Percentiles rank a stretch among this genome's conserved stretches.
Conservation (phyloP, 2,329 filamentous ascomycete genomes). For the Chaetomiaceae sp. region DNA sequence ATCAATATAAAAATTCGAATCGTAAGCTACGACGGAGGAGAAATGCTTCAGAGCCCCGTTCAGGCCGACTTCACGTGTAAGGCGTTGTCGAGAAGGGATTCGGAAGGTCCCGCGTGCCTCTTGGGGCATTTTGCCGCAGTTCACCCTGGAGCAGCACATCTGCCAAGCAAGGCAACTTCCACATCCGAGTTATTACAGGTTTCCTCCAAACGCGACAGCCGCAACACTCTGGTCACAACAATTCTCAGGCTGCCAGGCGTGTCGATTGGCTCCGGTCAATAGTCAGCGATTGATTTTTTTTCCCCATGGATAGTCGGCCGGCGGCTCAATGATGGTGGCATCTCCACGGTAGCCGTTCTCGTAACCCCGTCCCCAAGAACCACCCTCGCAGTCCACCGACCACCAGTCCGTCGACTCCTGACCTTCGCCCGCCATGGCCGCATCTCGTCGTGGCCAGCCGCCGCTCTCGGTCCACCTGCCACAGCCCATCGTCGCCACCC, state of each 20-base stretch:
- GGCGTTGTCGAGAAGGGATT: too few relatives aligned
- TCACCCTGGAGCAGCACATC: too few relatives aligned
- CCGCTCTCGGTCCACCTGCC: slow-evolving; percentile 38
- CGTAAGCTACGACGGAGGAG: too few relatives aligned
- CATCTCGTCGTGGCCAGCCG: slow-evolving; percentile 37
- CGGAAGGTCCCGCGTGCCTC: too few relatives aligned
- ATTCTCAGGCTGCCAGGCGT: background rate
- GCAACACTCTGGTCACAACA: background rate
- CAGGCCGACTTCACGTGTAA: too few relatives aligned
- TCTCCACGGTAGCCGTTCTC: background rate
- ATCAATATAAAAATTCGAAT: too few relatives aligned
- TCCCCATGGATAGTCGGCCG: background rate
- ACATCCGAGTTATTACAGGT: too few relatives aligned
- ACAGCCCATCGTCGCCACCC: slow-evolving; percentile 32
- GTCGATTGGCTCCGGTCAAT: background rate
- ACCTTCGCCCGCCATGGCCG: slow-evolving; percentile 34
- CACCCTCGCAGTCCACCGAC: background rate
- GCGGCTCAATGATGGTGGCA: background rate
- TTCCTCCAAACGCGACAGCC: background rate
- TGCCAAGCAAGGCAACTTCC: too few relatives aligned
- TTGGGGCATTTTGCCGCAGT: too few relatives aligned
- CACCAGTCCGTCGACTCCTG: background rate
- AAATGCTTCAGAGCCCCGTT: too few relatives aligned
- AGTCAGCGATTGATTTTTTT: background rate
- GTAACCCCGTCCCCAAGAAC: too few relatives aligned